Percentiles rank a stretch among this genome's conserved stretches.
These are phyloP conservation scores for Thraustochytrium sp. DNA, from an alignment of 352 stramenopile species.

Conservation along the genomic window DNA sequence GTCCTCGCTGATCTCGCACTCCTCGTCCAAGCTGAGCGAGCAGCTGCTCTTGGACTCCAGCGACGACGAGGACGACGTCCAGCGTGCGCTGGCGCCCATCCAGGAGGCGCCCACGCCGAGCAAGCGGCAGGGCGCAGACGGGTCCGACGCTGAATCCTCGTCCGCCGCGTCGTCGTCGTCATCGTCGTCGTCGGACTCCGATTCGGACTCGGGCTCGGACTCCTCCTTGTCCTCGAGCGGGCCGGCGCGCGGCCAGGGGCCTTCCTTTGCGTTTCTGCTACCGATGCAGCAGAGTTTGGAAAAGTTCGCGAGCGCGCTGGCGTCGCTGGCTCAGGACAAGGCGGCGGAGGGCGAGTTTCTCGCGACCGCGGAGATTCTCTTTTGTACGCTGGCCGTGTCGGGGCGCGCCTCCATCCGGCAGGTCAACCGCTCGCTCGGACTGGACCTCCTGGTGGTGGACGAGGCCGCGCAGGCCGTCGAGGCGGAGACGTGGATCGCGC, in stretches of 20 bases:
- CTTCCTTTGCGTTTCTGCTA: not conserved
- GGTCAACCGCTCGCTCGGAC: not conserved
- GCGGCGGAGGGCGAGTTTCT: slow-evolving; percentile 10
- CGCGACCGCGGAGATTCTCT: slow-evolving; percentile 9
- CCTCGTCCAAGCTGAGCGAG: too few relatives aligned
- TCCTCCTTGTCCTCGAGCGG: not conserved
- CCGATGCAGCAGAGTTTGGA: not conserved
- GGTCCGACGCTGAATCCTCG: too few relatives aligned
- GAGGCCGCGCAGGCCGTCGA: slow-evolving; percentile 13
- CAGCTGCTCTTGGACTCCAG: too few relatives aligned
- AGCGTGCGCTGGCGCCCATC: too few relatives aligned
- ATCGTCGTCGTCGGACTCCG: too few relatives aligned
- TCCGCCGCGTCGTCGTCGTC: too few relatives aligned
- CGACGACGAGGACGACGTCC: too few relatives aligned
- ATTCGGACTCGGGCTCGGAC: slow-evolving; percentile 16
- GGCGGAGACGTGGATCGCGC: slow-evolving; percentile 27
- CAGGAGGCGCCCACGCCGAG: too few relatives aligned
- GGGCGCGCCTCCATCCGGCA: not conserved
- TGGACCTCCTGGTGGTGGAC: not conserved
- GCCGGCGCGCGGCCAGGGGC: not conserved
- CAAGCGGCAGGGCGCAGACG: too few relatives aligned
- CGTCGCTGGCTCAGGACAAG: not conserved
- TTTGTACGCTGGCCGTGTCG: slow-evolving; percentile 14
- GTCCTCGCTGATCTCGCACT: too few relatives aligned
- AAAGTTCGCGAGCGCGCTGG: not conserved